Percentiles rank a stretch among this genome's conserved stretches.
These are phyloP conservation scores for Raddia distichophylla DNA, from an alignment of 176 grass and related monocot genomes.

Conservation along the genomic window DNA sequence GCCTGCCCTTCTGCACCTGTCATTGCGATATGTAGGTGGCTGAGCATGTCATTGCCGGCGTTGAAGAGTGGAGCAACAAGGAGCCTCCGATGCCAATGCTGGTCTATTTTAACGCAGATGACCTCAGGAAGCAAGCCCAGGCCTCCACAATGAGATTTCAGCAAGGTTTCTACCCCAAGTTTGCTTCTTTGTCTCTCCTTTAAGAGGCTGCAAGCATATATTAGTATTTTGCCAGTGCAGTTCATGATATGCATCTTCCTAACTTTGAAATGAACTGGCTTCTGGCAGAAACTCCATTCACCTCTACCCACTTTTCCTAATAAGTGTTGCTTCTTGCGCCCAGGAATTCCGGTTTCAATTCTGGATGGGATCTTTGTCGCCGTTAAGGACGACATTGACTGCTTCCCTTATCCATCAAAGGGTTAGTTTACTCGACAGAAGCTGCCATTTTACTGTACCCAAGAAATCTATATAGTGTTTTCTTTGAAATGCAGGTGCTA, in stretches of 20 bases:
- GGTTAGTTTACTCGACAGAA: slow-evolving; percentile 44
- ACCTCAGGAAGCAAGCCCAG: slow-evolving; percentile 83
- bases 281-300: background rate
- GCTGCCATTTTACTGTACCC: slow-evolving; percentile 2
- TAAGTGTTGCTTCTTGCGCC: slow-evolving; percentile 20
- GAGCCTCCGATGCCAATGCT: slow-evolving; percentile 79
- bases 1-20: background rate
- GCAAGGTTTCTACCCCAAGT: slow-evolving; percentile 43
- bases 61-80: slow-evolving; percentile 72
- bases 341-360: slow-evolving; percentile 79
- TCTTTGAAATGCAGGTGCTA: slow-evolving; percentile 59
- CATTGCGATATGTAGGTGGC: slow-evolving; percentile 57
- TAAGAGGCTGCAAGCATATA: background rate
- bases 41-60: slow-evolving; percentile 68
- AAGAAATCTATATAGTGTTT: slow-evolving; percentile 19
- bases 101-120: slow-evolving; percentile 64
- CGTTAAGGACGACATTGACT: slow-evolving; percentile 98
- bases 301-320: background rate
- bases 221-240: background rate
- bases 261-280: slow-evolving; percentile 4
- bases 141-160: slow-evolving; percentile 80
- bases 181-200: slow-evolving; percentile 1
- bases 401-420: slow-evolving; percentile 84
- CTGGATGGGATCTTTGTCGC: slow-evolving; percentile 88
- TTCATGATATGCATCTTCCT: background rate